phyloP scores from a whole-genome alignment of 176 grass and related monocot species.

The Saccharum spontaneum region DNA sequence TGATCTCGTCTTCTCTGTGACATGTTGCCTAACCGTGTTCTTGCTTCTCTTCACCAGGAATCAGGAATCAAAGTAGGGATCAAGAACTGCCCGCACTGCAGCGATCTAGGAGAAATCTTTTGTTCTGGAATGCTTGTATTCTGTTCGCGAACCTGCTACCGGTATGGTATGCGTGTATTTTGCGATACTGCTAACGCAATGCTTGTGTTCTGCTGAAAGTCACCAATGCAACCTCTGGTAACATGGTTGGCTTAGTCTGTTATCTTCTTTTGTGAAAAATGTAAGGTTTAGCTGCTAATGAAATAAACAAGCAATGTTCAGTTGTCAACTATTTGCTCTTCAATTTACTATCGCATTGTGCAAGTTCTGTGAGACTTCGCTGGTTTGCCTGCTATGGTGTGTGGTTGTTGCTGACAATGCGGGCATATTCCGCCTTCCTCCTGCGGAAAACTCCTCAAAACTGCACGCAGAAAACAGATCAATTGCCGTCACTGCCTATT shows the following conservation, averaged over 20 bases:
- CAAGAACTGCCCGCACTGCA: too few species aligned
- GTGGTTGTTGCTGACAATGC: background rate
- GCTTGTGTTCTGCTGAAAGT: background rate
- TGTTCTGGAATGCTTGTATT: too few species aligned
- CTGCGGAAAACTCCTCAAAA: background rate
- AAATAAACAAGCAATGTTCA: background rate
- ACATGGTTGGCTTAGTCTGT: background rate
- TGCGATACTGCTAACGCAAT: background rate
- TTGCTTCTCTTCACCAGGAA: background rate
- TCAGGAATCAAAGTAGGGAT: too few species aligned
- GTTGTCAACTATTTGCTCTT: background rate
- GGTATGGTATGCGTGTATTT: background rate
- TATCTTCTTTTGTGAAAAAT: background rate
- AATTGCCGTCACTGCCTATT: slow-evolving; percentile 5
- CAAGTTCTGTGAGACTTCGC: background rate
- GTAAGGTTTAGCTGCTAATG: background rate
- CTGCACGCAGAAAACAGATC: background rate
- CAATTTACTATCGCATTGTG: background rate
- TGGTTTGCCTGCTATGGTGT: background rate
- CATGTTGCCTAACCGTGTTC: background rate
- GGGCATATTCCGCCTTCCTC: background rate
- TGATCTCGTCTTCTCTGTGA: background rate
- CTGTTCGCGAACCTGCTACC: background rate
- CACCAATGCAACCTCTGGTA: background rate
- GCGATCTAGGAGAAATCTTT: too few species aligned